Evolutionary conservation across 108 stramenopile genomes (phyloP).

Genomic region (Discostella stelligeroides): DNA sequence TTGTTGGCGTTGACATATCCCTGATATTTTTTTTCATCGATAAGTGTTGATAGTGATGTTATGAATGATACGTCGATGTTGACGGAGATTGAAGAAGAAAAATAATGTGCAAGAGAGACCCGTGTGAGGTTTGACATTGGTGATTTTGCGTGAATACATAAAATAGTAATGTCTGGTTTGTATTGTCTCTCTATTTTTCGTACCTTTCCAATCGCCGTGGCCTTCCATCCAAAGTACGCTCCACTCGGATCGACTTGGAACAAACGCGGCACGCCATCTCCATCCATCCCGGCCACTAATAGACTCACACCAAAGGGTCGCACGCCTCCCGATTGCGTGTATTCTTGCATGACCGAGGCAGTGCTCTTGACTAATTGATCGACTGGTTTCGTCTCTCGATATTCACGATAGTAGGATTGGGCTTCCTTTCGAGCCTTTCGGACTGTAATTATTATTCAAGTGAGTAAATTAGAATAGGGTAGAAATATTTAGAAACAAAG

Average conservation of each 20-base stretch:
- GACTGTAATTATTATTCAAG: too few species aligned
- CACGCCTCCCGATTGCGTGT: constrained; percentile 96
- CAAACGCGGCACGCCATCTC: constrained; percentile 90
- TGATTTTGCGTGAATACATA: too few species aligned
- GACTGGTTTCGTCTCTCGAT: constrained; percentile 91
- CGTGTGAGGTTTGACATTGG: too few species aligned
- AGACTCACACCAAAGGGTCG: constrained; percentile 96
- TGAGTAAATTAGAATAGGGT: too few species aligned
- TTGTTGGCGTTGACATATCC: constrained; percentile 98
- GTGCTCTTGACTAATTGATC: constrained; percentile 92
- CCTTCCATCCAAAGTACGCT: constrained; percentile 99
- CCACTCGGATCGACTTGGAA: constrained; percentile 99
- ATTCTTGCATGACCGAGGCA: constrained; percentile 99
- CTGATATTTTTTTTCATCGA: too few species aligned
- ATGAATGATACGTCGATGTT: background rate
- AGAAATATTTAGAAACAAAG: too few species aligned
- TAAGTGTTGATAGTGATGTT: too few species aligned
- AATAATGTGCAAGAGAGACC: too few species aligned
- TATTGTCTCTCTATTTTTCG: too few species aligned
- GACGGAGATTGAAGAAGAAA: too few species aligned
- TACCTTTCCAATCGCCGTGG: constrained; percentile 98
- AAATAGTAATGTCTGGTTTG: too few species aligned
- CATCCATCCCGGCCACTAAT: constrained; percentile 95
- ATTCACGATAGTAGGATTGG: constrained; percentile 90
- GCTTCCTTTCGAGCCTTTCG: constrained; percentile 94